Evolutionary conservation across 306 rosid genomes (phyloP).

Genomic region (Begonia loranthoides): DNA sequence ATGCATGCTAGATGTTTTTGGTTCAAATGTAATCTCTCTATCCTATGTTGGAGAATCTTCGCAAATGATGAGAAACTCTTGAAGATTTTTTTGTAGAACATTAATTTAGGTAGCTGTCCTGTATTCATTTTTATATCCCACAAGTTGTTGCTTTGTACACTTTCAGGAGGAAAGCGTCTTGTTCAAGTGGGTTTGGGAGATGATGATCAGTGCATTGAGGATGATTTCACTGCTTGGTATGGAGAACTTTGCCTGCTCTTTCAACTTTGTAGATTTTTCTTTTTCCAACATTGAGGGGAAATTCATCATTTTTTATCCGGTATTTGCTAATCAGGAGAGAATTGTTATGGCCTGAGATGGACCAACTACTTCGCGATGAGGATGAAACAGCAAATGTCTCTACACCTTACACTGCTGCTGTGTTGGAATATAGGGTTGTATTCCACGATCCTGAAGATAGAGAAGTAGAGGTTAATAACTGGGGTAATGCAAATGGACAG

Average conservation of each 20-base stretch:
- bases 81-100: too few species aligned
- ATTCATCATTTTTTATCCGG: constrained; percentile 7
- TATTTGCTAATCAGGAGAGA: constrained; percentile 49
- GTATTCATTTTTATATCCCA: too few species aligned
- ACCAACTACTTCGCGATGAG: constrained; percentile 53
- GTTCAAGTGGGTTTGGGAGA: constrained; percentile 67
- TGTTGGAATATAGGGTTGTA: constrained; percentile 61
- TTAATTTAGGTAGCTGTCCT: too few species aligned
- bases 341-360: constrained; percentile 74
- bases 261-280: neutral
- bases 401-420: constrained; percentile 72
- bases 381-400: constrained; percentile 54
- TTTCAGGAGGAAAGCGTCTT: constrained; percentile 61
- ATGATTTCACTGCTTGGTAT: constrained; percentile 80
- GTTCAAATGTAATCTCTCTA: too few species aligned
- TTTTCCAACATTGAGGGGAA: too few species aligned
- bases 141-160: too few species aligned
- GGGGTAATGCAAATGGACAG: constrained; percentile 44
- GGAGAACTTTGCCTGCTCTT: constrained; percentile 1
- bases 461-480: constrained; percentile 21
- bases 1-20: too few species aligned
- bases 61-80: too few species aligned
- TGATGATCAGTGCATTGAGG: constrained; percentile 84
- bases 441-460: constrained; percentile 37
- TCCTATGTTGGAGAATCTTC: too few species aligned